A percentile compares a stretch with the other conserved stretches of the same genome.
Evolutionary conservation across 108 stramenopile species (phyloP).

Genomic region (Bacterosira constricta): DNA sequence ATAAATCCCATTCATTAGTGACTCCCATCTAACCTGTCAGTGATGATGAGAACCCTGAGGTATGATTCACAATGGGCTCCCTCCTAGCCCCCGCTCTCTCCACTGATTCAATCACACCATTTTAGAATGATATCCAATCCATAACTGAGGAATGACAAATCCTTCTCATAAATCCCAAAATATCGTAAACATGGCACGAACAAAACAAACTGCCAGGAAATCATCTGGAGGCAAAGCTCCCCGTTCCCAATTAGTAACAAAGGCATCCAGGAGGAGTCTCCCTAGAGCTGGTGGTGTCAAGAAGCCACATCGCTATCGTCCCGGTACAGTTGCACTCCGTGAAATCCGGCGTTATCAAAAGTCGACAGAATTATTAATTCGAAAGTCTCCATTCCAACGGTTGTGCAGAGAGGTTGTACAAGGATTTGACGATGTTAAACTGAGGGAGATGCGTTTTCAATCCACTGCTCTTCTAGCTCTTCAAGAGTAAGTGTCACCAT

Average conservation of each 20-base stretch:
- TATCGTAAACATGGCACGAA: conserved; percentile 69
- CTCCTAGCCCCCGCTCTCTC: no score
- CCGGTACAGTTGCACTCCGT: conserved; percentile 57
- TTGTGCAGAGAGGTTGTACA: conserved; percentile 50
- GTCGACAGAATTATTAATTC: conserved; percentile 70
- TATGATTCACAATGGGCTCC: no score
- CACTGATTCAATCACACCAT: not conserved
- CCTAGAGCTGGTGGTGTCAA: no score
- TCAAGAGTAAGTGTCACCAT: no score
- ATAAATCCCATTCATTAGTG: not conserved
- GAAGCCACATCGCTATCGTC: no score
- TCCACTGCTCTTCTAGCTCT: conserved; percentile 55
- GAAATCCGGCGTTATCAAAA: conserved; percentile 71
- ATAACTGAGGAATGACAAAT: not conserved
- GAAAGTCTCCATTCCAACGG: conserved; percentile 61
- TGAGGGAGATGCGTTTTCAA: conserved; percentile 64
- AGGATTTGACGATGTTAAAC: conserved; percentile 53
- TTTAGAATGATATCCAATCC: not conserved
- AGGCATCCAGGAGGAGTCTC: conserved; percentile 51
- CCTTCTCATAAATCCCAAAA: no score
- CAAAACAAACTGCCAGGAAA: conserved; percentile 72
- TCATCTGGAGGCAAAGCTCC: conserved; percentile 72
- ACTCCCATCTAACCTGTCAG: not conserved
- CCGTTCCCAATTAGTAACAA: conserved; percentile 42
- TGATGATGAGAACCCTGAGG: not conserved